Conservation (phyloP, 345 rosid species). For the Cardamine chenopodiifolia region DNA sequence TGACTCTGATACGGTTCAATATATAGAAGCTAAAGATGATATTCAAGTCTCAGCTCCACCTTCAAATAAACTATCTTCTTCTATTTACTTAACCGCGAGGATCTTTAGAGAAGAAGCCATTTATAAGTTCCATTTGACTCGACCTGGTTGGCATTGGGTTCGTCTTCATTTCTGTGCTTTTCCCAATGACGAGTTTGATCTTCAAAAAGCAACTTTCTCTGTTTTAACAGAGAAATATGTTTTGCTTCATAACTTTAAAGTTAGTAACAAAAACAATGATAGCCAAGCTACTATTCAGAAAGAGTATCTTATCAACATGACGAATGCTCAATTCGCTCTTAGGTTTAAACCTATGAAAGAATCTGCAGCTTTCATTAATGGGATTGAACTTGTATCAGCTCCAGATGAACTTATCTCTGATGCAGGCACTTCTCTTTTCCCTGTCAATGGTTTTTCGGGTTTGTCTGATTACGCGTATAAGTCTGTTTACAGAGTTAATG, state of each 20-base stretch:
- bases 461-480: slow-evolving; percentile 52
- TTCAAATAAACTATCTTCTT: slow-evolving; percentile 52
- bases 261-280: slow-evolving; percentile 37
- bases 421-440: slow-evolving; percentile 53
- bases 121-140: slow-evolving; percentile 50
- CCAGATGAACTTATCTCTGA: slow-evolving; percentile 61
- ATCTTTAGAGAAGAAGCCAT: slow-evolving; percentile 55
- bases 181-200: slow-evolving; percentile 48
- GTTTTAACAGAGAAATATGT: slow-evolving; percentile 57
- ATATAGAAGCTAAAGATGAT: slow-evolving; percentile 51
- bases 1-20: slow-evolving; percentile 51
- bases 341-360: slow-evolving; percentile 55
- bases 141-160: slow-evolving; percentile 73
- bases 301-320: slow-evolving; percentile 60
- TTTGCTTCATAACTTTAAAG: slow-evolving; percentile 60
- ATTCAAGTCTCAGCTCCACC: slow-evolving; percentile 47
- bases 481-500: slow-evolving; percentile 59
- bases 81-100: slow-evolving; percentile 54
- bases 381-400: slow-evolving; percentile 68
- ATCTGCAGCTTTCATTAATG: slow-evolving; percentile 68
- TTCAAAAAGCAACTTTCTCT: slow-evolving; percentile 54
- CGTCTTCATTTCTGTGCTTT: slow-evolving; percentile 68
- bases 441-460: slow-evolving; percentile 48
- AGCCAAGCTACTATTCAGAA: slow-evolving; percentile 36
- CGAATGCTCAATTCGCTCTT: slow-evolving; percentile 47